These are phyloP conservation scores for Penstemon barbatus DNA, from an alignment of 257 asterid genomes.

Conservation along the genomic window DNA sequence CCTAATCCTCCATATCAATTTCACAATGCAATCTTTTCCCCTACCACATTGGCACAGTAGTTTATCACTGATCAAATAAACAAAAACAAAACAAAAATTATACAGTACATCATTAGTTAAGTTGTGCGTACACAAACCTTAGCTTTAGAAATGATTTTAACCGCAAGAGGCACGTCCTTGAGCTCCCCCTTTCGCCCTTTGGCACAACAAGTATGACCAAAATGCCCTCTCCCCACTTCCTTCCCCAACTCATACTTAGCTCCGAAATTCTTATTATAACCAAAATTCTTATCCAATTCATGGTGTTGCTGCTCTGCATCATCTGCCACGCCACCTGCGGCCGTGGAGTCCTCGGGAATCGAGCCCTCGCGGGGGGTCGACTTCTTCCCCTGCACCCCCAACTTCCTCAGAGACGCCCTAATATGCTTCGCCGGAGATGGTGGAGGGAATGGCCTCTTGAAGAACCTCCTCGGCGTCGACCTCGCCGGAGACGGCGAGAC, in stretches of 20 bases:
- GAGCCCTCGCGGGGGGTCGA: slow-evolving; percentile 63
- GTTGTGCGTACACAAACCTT: slow-evolving; percentile 43
- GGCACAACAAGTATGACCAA: slow-evolving; percentile 91
- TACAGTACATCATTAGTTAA: too few relatives aligned
- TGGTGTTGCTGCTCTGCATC: slow-evolving; percentile 40
- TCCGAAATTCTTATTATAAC: slow-evolving; percentile 79
- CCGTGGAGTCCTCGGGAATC: slow-evolving; percentile 69
- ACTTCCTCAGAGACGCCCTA: slow-evolving; percentile 79
- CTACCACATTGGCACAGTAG: too few relatives aligned
- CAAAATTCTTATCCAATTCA: slow-evolving; percentile 75
- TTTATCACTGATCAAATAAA: background rate
- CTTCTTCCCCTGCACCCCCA: slow-evolving; percentile 66
- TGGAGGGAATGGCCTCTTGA: slow-evolving; percentile 85
- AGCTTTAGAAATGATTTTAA: slow-evolving; percentile 89
- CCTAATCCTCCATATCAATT: too few relatives aligned
- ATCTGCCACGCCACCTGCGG: slow-evolving; percentile 15
- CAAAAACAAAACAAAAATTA: too few relatives aligned
- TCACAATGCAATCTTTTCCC: too few relatives aligned
- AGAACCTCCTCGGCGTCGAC: slow-evolving; percentile 87
- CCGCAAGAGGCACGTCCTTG: slow-evolving; percentile 79
- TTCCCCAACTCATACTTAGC: slow-evolving; percentile 93
- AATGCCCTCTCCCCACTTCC: slow-evolving; percentile 96
- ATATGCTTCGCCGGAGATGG: slow-evolving; percentile 98
- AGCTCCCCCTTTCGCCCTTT: slow-evolving; percentile 78
- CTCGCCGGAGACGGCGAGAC: slow-evolving; percentile 85